These are phyloP conservation scores for Tephrocybe sp. DNA, from an alignment of 768 basidiomycete species.

Conservation along the genomic window DNA sequence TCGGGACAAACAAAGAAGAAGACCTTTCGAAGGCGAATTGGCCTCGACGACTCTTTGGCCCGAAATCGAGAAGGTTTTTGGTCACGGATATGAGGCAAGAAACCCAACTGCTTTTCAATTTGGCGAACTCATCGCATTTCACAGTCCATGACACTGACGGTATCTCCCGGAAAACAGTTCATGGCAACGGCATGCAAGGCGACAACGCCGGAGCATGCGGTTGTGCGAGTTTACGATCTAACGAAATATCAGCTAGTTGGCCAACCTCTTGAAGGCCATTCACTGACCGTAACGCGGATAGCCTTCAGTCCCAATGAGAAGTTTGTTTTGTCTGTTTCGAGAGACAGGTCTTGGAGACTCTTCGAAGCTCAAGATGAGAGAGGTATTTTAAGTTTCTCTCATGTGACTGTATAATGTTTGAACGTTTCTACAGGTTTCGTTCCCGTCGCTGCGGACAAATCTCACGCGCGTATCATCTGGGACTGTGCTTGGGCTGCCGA, in stretches of 20 bases:
- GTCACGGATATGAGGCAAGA: conserved; percentile 92
- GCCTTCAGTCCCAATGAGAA: conserved; percentile 87
- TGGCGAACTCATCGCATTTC: conserved; percentile 1
- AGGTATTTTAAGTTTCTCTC: conserved; percentile 28
- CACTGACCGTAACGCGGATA: conserved; percentile 87
- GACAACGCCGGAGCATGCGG: conserved; percentile 84
- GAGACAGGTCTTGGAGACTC: conserved; percentile 91
- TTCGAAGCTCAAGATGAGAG: conserved; percentile 51
- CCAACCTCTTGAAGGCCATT: conserved; percentile 76
- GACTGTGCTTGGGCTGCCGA: conserved; percentile 87
- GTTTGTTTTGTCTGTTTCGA: conserved; percentile 78
- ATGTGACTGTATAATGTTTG: not conserved
- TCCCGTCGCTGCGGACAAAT: conserved; percentile 70
- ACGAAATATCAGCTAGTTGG: conserved; percentile 70
- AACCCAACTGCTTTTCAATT: not conserved
- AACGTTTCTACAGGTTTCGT: conserved; percentile 49
- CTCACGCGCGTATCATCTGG: conserved; percentile 94
- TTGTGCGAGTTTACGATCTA: conserved; percentile 80
- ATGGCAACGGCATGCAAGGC: conserved; percentile 93
- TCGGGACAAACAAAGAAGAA: conserved; percentile 13
- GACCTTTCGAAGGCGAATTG: conserved; percentile 91
- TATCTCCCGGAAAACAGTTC: conserved; percentile 66
- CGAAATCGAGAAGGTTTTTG: conserved; percentile 94
- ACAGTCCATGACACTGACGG: conserved; percentile 78
- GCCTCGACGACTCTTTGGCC: conserved; percentile 92